These are phyloP conservation scores for Paxillus involutus DNA, from an alignment of 768 basidiomycete genomes.

Conservation along the genomic window DNA sequence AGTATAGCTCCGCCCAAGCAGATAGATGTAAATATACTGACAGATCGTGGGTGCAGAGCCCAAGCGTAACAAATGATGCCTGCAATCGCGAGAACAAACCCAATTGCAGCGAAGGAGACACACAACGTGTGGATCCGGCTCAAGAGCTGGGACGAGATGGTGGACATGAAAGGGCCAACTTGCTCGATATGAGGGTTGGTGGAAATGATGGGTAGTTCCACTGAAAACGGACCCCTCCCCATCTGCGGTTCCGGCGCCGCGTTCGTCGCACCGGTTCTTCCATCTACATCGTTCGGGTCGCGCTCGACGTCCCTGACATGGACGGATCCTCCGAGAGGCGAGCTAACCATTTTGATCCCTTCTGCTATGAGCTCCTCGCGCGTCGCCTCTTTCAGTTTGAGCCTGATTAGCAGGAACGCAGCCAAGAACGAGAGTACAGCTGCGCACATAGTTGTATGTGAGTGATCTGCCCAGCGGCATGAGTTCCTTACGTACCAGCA, in stretches of 20 bases:
- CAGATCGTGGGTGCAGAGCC: slow-evolving; percentile 44
- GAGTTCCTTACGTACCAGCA: slow-evolving; percentile 38
- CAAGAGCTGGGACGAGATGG: slow-evolving; percentile 44
- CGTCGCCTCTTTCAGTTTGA: slow-evolving; percentile 54
- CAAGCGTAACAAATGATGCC: slow-evolving; percentile 55
- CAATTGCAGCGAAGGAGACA: slow-evolving; percentile 43
- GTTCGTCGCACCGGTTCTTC: background rate
- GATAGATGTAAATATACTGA: slow-evolving; percentile 42
- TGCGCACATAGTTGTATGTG: slow-evolving; percentile 3
- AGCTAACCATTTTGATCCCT: slow-evolving; percentile 22
- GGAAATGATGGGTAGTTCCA: slow-evolving; percentile 36
- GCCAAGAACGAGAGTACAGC: slow-evolving; percentile 52
- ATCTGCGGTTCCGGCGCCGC: background rate
- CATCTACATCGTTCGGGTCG: slow-evolving; percentile 1
- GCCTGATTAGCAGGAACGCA: slow-evolving; percentile 55
- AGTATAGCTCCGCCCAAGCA: slow-evolving; percentile 39
- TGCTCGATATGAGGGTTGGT: slow-evolving; percentile 35
- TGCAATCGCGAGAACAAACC: slow-evolving; percentile 51
- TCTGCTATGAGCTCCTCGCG: slow-evolving; percentile 44
- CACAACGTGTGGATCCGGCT: slow-evolving; percentile 50
- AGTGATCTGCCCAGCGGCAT: background rate
- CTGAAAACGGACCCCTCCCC: slow-evolving; percentile 1
- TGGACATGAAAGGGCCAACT: slow-evolving; percentile 45
- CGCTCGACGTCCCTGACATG: slow-evolving; percentile 13
- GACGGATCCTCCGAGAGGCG: slow-evolving; percentile 14